phyloP scores from a whole-genome alignment of 1,284 basidiomycete species.

The Puccinia triticina region DNA sequence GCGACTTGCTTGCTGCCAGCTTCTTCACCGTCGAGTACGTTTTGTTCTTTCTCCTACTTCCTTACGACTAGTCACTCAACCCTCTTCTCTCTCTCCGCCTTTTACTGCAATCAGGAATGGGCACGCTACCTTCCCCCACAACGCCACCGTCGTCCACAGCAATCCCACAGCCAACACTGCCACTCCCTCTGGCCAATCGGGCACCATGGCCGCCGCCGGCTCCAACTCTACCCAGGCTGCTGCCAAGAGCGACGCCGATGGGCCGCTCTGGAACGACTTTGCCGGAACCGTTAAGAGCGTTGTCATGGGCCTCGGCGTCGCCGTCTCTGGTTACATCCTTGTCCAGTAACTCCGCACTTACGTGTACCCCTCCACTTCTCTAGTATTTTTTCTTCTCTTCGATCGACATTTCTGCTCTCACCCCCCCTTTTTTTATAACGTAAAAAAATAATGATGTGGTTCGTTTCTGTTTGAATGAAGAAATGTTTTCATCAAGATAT shows the following conservation, averaged over 20 bases:
- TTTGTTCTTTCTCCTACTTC: background rate
- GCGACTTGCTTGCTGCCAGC: slow-evolving; percentile 32
- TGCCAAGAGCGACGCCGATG: slow-evolving; percentile 16
- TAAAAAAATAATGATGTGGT: too few species aligned
- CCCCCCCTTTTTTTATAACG: too few species aligned
- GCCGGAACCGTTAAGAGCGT: slow-evolving; percentile 7
- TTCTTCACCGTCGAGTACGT: slow-evolving; percentile 42
- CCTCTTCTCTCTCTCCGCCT: background rate
- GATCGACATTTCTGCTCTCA: too few species aligned
- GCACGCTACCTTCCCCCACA: slow-evolving; percentile 14
- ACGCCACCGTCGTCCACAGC: slow-evolving; percentile 29
- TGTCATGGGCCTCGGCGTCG: slow-evolving; percentile 28
- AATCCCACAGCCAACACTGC: background rate
- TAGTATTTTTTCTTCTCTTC: background rate
- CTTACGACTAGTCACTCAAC: background rate
- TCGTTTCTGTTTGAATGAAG: too few species aligned
- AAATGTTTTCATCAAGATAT: too few species aligned
- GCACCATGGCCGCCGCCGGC: background rate
- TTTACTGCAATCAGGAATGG: slow-evolving; percentile 20
- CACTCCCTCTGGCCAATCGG: background rate
- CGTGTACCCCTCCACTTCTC: background rate
- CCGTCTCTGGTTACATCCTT: slow-evolving; percentile 13
- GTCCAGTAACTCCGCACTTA: background rate
- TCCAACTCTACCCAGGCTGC: background rate
- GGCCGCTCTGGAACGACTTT: background rate